Evolutionary conservation across 495 filamentous ascomycete species (phyloP), one percentile per base, ranked within the genome.

Genomic region (Polyplosphaeria fusca): DNA sequence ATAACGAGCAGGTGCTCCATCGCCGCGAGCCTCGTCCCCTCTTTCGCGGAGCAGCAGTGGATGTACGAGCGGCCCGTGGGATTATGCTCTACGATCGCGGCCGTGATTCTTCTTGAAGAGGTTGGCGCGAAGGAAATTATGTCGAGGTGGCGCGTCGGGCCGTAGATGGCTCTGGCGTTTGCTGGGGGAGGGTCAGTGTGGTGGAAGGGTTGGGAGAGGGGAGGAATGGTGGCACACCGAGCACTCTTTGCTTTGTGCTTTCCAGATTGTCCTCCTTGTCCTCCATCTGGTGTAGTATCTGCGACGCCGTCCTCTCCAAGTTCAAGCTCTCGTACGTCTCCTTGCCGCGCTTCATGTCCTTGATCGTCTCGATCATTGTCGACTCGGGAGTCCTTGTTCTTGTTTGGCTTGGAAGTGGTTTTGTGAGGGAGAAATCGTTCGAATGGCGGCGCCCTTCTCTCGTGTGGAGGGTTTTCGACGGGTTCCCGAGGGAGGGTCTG

Each of bases 1-100:
- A 64, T 64, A 35, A 64, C 55, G 32, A 64, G 55, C 12, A 64
- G 46, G 30, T 64, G 61, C 44, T 64, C 61, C 37, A 55, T 26
- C 7, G 61, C 61, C 0, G 49, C 61, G 5, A 55, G 26, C 4
- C 61, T 48, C 3, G 61, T 44, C 24, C 43, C 49, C 40, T 64
- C 61, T 16, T 46, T 49, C 1, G 61, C 61, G 32, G 55, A 59
- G 4, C 28, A 26, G 32, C 61, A 64, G 45, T 64, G 61, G 30
- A 64, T 58, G 55, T 59, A 64, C 20, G 61, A 54, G 5, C 55
- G 37, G 16, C 61, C 61, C 38, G 44, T 39, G 4, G 54, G 43
- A 18, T 50, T 43, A 37, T 64, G 61, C 45, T 64, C 61, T 22
- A 64, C 61, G 30, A 64, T 60, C 37, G 55, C 55, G 55, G 61